phyloP scores from a whole-genome alignment of 78 protist species.

The Andalucia godoyi region DNA sequence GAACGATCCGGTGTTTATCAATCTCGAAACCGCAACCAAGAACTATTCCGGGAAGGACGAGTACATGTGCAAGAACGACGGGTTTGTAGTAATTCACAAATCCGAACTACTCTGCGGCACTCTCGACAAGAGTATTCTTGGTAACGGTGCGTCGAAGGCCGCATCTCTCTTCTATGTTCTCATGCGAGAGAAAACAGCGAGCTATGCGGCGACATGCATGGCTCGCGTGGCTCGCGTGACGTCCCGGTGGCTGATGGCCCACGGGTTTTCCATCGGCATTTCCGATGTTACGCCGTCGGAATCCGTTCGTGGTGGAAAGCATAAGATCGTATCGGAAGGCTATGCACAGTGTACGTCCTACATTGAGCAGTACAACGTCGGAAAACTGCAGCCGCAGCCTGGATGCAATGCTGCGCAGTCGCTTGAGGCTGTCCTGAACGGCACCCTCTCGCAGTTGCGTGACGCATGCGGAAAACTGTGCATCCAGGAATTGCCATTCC shows the following conservation, averaged over 20 bases:
- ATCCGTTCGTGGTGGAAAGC: slow-evolving; percentile 39
- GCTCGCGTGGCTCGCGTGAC: slow-evolving; percentile 75
- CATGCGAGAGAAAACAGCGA: slow-evolving; percentile 43
- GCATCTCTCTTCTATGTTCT: slow-evolving; percentile 82
- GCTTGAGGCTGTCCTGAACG: slow-evolving; percentile 62
- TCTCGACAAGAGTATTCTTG: slow-evolving; percentile 67
- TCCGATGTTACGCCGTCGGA: slow-evolving; percentile 82
- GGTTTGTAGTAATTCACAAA: slow-evolving; percentile 59
- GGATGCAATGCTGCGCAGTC: slow-evolving; percentile 84
- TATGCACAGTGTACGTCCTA: not conserved
- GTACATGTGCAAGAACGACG: slow-evolving; percentile 81
- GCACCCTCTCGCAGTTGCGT: slow-evolving; percentile 75
- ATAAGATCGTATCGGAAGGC: slow-evolving; percentile 44
- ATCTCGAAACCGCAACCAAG: slow-evolving; percentile 43
- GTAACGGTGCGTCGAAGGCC: slow-evolving; percentile 11
- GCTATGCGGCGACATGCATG: slow-evolving; percentile 75
- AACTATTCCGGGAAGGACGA: slow-evolving; percentile 26
- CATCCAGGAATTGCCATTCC: slow-evolving; percentile 49
- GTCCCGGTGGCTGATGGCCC: slow-evolving; percentile 40
- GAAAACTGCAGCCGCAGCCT: slow-evolving; percentile 48
- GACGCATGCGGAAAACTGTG: slow-evolving; percentile 84
- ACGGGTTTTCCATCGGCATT: slow-evolving; percentile 95
- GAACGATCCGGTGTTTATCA: slow-evolving; percentile 11
- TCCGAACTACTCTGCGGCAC: slow-evolving; percentile 76
- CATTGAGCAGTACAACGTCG: slow-evolving; percentile 29